Conservation (phyloP, 140 eudicot species). For the Cichorium intybus region DNA sequence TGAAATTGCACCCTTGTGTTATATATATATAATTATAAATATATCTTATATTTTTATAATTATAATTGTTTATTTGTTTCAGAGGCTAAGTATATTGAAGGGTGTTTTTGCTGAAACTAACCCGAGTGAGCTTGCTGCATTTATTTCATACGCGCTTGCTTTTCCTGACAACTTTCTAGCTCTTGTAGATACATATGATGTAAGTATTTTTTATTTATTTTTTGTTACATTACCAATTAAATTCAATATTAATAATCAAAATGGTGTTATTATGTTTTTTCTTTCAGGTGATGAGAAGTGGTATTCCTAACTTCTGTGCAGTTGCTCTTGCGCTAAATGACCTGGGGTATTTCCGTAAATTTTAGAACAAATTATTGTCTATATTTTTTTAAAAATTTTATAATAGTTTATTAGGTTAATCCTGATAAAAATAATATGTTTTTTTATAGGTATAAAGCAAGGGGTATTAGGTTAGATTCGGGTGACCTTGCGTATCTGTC, state of each 20-base stretch:
- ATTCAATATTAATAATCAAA: too few relatives aligned
- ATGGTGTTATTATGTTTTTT: conserved; percentile 1
- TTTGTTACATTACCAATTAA: background rate
- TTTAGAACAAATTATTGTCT: background rate
- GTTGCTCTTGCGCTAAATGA: conserved; percentile 89
- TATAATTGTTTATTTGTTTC: conserved; percentile 22
- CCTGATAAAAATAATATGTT: too few relatives aligned
- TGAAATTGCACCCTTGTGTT: conserved; percentile 9
- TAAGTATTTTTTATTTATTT: conserved; percentile 34
- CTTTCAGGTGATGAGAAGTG: conserved; percentile 84
- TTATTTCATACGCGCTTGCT: conserved; percentile 86
- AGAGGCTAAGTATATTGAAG: conserved; percentile 57
- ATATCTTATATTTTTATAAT: background rate
- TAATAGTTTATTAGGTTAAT: too few relatives aligned
- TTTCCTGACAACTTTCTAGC: conserved; percentile 91
- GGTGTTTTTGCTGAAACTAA: conserved; percentile 84
- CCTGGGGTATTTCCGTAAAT: conserved; percentile 56
- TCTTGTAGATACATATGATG: conserved; percentile 97
- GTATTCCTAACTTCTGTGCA: conserved; percentile 93
- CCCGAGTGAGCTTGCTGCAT: conserved; percentile 95
- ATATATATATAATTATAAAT: background rate
- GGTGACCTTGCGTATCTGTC: conserved; percentile 97
- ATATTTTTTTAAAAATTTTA: background rate
- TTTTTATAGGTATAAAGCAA: conserved; percentile 77
- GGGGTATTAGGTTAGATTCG: conserved; percentile 86